Conservation (phyloP, 768 basidiomycete species). For the Boletus sensibilis region DNA sequence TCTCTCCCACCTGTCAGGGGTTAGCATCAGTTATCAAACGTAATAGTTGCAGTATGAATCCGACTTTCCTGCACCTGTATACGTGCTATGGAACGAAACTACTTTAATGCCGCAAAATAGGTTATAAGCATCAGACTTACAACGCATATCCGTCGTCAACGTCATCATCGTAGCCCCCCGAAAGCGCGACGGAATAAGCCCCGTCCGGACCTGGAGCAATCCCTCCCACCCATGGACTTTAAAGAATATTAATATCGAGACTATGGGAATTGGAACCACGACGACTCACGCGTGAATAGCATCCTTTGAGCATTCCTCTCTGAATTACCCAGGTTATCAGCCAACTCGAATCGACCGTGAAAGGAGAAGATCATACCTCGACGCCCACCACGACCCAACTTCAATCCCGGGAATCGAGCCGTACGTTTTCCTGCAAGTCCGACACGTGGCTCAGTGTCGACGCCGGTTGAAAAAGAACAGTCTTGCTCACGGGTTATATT, state of each 20-base stretch:
- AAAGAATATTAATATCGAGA: not conserved
- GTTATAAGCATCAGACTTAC: slow-evolving; percentile 43
- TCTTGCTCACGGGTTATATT: slow-evolving; percentile 32
- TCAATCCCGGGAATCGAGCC: slow-evolving; percentile 77
- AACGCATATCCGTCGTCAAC: slow-evolving; percentile 80
- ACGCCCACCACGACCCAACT: slow-evolving; percentile 84
- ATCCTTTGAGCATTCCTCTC: slow-evolving; percentile 67
- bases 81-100: slow-evolving; percentile 45
- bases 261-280: not conserved
- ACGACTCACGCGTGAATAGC: slow-evolving; percentile 78
- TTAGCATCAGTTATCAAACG: not conserved
- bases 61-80: slow-evolving; percentile 67
- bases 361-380: slow-evolving; percentile 41
- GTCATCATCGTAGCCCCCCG: slow-evolving; percentile 88
- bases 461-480: slow-evolving; percentile 1
- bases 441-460: slow-evolving; percentile 18
- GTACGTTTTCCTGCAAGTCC: slow-evolving; percentile 59
- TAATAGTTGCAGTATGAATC: not conserved
- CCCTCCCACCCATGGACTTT: slow-evolving; percentile 80
- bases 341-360: not conserved
- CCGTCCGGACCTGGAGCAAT: slow-evolving; percentile 63
- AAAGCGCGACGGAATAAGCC: slow-evolving; percentile 82
- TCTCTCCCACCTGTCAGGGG: slow-evolving; percentile 68
- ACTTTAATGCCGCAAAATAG: not conserved
- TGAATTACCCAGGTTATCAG: slow-evolving; percentile 15